Base-by-base conservation (phyloP, 305 asterid genomes). In the Solanum hybrid region DNA sequence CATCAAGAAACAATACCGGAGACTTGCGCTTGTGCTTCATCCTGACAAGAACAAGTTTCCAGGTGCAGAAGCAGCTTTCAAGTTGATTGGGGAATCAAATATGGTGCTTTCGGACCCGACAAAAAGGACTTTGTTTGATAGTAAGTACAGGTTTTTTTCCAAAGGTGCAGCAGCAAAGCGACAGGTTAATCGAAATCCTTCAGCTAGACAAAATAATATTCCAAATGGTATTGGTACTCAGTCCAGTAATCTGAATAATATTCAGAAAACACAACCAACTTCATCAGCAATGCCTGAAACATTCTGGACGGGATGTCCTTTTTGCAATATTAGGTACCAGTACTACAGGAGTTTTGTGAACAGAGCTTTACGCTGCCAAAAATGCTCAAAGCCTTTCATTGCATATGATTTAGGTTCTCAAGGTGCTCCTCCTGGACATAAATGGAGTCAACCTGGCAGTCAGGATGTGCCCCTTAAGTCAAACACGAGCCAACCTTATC, bases 21-120 rank as follows among this genome's bases (percentile, higher is more conserved):
- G 94, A 40, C 95, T 97, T 35, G 98, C 98, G 72, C 98, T 97
- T 60, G 88, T 91, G 45, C 98, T 97, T 90, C 99, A 97, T 92
- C 99, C 99, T 69, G 99, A 97, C 90, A 97, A 97, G 93, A 97
- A 97, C 92, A 94, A 94, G 77, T 97, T 94, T 90, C 96, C 97
- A 71, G 99, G 99, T 85, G 98, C 98, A 27, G 99, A 97, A 89
- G 94, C 95, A 90, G 99, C 99, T 91, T 96, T 97, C 91, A 96
- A 97, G 93, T 92, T 95, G 90, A 93, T 97, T 87, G 95, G 95
- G 87, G 98, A 97, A 93, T 98, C 99, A 81, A 91, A 96, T 88
- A 86, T 93, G n/a, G 89, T 94, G 88, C 97, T 97, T 88, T 94
- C 98, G 0, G 97, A 97, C 87, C 88, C 91, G 26, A 85, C 84